Percentiles rank a stretch among this genome's conserved stretches.
Conservation (phyloP, 306 rosid species). For the Betula pendula region DNA sequence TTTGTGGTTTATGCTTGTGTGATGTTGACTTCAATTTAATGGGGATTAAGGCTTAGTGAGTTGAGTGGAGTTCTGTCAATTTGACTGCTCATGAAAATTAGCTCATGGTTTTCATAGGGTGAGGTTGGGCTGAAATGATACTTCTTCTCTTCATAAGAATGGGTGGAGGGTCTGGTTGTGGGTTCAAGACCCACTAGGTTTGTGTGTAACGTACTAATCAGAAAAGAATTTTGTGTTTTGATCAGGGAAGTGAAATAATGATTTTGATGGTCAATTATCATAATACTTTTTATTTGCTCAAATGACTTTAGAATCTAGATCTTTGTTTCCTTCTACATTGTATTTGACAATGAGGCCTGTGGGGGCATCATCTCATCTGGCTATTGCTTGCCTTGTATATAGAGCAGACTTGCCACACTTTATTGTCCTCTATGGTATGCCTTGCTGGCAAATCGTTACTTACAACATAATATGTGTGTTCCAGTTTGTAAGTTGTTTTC, state of each 20-base stretch:
- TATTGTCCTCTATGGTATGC: background rate
- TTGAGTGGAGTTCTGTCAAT: background rate
- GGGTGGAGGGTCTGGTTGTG: too few species aligned
- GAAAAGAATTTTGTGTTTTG: background rate
- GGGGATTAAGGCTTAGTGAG: background rate
- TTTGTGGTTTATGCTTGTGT: background rate
- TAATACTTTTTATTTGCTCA: background rate
- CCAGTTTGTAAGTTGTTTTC: conserved; percentile 16
- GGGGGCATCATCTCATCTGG: background rate
- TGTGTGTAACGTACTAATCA: background rate
- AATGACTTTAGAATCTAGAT: background rate
- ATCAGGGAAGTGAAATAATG: background rate
- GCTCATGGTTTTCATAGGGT: background rate
- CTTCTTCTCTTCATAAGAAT: too few species aligned
- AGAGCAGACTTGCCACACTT: background rate
- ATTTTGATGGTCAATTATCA: background rate
- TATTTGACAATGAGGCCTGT: background rate
- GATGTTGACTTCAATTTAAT: background rate
- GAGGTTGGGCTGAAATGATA: too few species aligned
- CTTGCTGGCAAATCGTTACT: conserved; percentile 11
- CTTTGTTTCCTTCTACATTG: background rate
- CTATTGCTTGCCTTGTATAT: background rate
- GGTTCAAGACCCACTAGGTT: too few species aligned
- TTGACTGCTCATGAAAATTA: background rate
- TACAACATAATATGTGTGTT: background rate